Conservation (phyloP, 306 rosid genomes). For the Psophocarpus tetragonolobus region DNA sequence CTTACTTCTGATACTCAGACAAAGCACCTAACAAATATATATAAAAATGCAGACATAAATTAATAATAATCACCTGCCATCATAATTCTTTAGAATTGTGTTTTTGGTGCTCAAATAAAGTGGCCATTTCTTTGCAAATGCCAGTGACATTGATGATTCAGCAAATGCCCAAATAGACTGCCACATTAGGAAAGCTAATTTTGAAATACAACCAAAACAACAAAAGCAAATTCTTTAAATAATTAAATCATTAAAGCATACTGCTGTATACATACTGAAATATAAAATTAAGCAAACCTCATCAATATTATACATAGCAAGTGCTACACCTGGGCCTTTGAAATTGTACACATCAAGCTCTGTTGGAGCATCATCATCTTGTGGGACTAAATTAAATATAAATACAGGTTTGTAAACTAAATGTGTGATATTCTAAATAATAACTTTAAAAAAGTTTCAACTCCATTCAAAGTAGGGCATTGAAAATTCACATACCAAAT, state of each 20-base stretch:
- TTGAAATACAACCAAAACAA: neutral
- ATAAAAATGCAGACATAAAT: conserved; percentile 27
- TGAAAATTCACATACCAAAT: conserved; percentile 62
- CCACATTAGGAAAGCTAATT: conserved; percentile 18
- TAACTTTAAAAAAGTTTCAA: conserved; percentile 19
- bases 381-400: conserved; percentile 67
- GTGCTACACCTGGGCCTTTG: conserved; percentile 93
- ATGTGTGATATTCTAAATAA: conserved; percentile 4
- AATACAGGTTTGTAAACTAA: conserved; percentile 27
- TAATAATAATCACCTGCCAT: conserved; percentile 79
- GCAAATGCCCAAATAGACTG: conserved; percentile 96
- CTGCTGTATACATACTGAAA: neutral
- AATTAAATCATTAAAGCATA: conserved; percentile 22
- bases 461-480: conserved; percentile 6
- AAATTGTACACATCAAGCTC: conserved; percentile 85
- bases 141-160: conserved; percentile 84
- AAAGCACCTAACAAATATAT: neutral
- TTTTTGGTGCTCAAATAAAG: conserved; percentile 95
- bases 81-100: conserved; percentile 93
- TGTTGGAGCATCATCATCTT: conserved; percentile 60
- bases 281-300: conserved; percentile 60
- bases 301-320: conserved; percentile 92
- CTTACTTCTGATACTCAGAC: neutral
- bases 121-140: conserved; percentile 91
- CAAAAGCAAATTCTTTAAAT: conserved; percentile 11